Base-by-base conservation (phyloP, 805 yeast species). In the Candida quercuum region DNA sequence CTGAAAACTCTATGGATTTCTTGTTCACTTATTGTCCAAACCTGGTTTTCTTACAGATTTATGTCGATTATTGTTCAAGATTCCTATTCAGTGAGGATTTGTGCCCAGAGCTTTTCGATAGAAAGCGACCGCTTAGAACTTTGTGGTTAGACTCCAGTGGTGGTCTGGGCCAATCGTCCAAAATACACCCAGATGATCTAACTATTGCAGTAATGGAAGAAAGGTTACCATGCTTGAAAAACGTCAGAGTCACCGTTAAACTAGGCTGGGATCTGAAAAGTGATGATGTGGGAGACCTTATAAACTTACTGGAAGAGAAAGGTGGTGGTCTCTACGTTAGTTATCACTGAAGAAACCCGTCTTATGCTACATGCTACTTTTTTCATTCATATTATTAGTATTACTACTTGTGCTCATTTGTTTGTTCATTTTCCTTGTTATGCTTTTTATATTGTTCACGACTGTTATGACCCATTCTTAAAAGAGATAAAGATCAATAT, bases 161-260 rank as follows among this genome's bases (percentile, higher is more conserved):
- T 2, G 76, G 81, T 63, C 61, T 84, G 41, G 97, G 97, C 2
- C 86, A 89, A 40, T 73, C 87, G 2, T 74, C 81, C 18, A 86
- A 86, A 52, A 63, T 93, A 24, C 86, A 86, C 50, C 96, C 98
- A 0, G 83, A 86, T 48, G 97, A 91, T 57, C 65, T 93, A 40
- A 85, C 93, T 0, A 71, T 88, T 33, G 96, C 97, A 0, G 62
- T 89, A 16, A 71, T 76, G 54, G 96, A 89, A 42, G 80, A 76
- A 9, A 65, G 95, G 48, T 59, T 93, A 14, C 95, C 95, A 0
- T 46, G 65, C 28, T 65, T 93, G 54, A 69, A 71, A 43, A 72
- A 72, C 34, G 66, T 93, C 2, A 67, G 81, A 30, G 71, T 88
- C 30, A 81, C 93, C 17, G 74, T 82, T 14, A 79, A 81, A 56